Base-by-base conservation (phyloP, 2,329 filamentous ascomycete species). In the Colletotrichum orchidophilum region DNA sequence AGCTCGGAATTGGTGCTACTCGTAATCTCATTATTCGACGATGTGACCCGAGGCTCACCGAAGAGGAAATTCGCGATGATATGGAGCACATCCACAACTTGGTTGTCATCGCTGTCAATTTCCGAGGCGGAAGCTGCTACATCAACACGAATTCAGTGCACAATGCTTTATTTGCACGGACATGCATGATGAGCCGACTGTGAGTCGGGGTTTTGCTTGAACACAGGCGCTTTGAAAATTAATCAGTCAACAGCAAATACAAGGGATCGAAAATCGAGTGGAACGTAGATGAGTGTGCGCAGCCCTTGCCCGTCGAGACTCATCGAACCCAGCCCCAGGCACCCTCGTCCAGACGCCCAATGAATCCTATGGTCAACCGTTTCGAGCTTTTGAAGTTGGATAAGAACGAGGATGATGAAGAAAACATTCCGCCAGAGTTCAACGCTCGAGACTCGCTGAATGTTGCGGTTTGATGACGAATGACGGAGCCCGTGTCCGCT, bases 41-140 rank as follows among this genome's bases (percentile, higher is more conserved):
- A 11, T 88, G 88, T 74, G 84, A 84, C 75, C 82, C 82, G 63
- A 86, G 83, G 63, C 83, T 93, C 74, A 94, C 90, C 0, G 91
- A 91, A 74, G 82, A 88, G 8, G 81, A 82, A 18, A 90, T 97
- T 73, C 90, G 92, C 12, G 87, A 91, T 5, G 93, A 97, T 75
- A 85, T 96, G 46, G 92, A 95, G 27, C 94, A 97, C 78, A 96
- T 97, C 71, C 91, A 96, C 82, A 93, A 94, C 73, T 85, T 97
- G 1, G 84, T 92, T 26, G 87, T 97, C 12, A 85, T 96, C 76
- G 87, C 87, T 53, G 82, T 96, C 54, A 81, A 82, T 8, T 92
- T 93, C 78, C 80, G 81, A 3, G 83, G 85, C 21, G 85, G 85
- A 4, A 88, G 90, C 78, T 92, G 88, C 70, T 89, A 89, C 78